Evolutionary conservation across 805 yeast species (phyloP).

Genomic region (Kockiozyma suomiensis): DNA sequence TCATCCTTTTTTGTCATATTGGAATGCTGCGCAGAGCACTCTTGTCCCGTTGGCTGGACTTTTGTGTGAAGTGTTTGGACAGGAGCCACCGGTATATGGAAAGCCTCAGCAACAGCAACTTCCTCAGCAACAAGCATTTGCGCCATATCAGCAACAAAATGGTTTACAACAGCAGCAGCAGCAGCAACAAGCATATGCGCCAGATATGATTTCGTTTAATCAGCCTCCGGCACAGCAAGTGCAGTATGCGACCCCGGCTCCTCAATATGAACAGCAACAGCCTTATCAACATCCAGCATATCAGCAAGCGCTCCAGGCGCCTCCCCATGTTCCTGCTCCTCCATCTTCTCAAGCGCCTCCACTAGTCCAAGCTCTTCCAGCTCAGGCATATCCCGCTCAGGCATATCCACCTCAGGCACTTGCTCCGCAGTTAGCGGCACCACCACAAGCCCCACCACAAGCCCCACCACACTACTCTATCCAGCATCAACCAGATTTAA

Average conservation of each 20-base stretch:
- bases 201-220: neutral
- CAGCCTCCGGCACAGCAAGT: neutral
- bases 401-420: neutral
- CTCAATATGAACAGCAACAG: slow-evolving; percentile 11
- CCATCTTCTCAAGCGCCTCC: neutral
- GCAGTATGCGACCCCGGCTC: neutral
- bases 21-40: slow-evolving; percentile 48
- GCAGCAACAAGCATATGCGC: neutral
- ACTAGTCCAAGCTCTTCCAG: neutral
- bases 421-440: neutral
- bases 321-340: slow-evolving; percentile 9
- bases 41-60: slow-evolving; percentile 43
- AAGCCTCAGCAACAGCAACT: slow-evolving; percentile 38
- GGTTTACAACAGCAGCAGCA: neutral
- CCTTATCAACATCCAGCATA: neutral
- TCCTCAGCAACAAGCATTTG: neutral
- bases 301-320: neutral
- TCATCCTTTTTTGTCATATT: slow-evolving; percentile 65
- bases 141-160: slow-evolving; percentile 10
- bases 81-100: slow-evolving; percentile 52
- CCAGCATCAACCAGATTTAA: neutral
- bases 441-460: neutral
- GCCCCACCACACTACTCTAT: neutral
- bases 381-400: neutral
- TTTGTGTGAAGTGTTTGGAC: slow-evolving; percentile 45